Base-by-base conservation (phyloP, 139 green algal genomes). In the Tetradesmus lagerheimii region DNA sequence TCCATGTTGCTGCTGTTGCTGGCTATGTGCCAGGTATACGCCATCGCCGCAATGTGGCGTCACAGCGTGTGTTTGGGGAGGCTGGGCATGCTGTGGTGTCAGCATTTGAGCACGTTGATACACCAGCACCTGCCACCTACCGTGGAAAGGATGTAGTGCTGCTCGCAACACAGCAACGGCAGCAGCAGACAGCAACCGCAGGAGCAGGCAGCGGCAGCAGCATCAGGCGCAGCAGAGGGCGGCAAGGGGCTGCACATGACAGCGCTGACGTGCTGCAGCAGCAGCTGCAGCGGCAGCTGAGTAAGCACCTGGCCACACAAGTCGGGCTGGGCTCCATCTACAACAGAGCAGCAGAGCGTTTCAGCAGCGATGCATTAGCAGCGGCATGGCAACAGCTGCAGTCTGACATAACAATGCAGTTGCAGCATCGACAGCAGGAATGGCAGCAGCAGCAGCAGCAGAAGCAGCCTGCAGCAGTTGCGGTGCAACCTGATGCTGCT, bases 121-220 rank as follows among this genome's bases (percentile, higher is more conserved):
- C 31, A 9, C 35, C 53, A 31, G 38, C 53, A 57, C 82, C 57
- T 34, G 57, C 82, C 31, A 31, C 35, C n/a, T 86, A 86, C 47
- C 45, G 47, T 18, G 81, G 81, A 0, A 86, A 86, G 37, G 81
- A 86, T 76, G 81, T 35, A 45, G 81, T 86, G 41, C 47, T 86
- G 50, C 47, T 86, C 2, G 53, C 82, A 57, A 57, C 82, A 39
- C 82, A 78, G 82, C 53, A 53, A 57, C 57, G 20, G 23, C 82
- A 50, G 57, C 47, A 45, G 57, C 57, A 29, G 20, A 12, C 47
- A 29, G n/a, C 80, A 35, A 14, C 80, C 31, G 47, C 20, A 8
- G 66, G 4, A 35, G 35, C 29, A 37, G n/a, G 20, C 43, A 38
- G 5, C 79, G 47, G 43, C 80, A 74, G 31, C 47, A 77, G 43